Conservation (phyloP, 2,329 filamentous ascomycete genomes). For the Phyllosticta capitalensis region DNA sequence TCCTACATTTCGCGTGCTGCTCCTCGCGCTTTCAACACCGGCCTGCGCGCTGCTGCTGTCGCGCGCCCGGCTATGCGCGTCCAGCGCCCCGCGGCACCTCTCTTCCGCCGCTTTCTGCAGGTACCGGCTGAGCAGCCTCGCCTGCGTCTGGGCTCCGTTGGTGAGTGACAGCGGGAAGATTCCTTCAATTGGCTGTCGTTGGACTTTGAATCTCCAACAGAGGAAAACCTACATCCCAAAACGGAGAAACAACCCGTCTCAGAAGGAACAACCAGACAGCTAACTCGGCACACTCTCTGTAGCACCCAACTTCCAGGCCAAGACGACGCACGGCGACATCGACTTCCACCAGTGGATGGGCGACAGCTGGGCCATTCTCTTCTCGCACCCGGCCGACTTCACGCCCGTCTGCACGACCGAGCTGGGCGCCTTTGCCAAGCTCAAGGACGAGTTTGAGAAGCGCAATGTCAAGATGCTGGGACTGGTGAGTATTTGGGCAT, state of each 20-base stretch:
- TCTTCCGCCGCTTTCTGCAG: slow-evolving; percentile 29
- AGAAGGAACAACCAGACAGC: no score
- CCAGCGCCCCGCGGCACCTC: slow-evolving; percentile 20
- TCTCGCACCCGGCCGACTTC: slow-evolving; percentile 59
- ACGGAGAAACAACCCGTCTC: background rate
- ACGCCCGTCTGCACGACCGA: slow-evolving; percentile 55
- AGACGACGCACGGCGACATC: slow-evolving; percentile 56
- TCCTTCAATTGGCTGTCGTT: background rate
- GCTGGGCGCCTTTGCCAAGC: slow-evolving; percentile 53
- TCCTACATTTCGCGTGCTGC: slow-evolving; percentile 26
- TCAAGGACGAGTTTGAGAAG: slow-evolving; percentile 55
- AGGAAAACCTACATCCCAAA: background rate
- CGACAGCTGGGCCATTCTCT: slow-evolving; percentile 60
- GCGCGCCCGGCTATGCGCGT: slow-evolving; percentile 18
- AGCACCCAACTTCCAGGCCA: slow-evolving; percentile 60
- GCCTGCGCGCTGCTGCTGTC: slow-evolving; percentile 15
- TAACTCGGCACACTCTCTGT: no score
- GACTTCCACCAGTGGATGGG: slow-evolving; percentile 66
- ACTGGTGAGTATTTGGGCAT: slow-evolving; percentile 18
- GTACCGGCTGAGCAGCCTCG: slow-evolving; percentile 32
- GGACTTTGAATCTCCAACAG: no score
- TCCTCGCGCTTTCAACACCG: slow-evolving; percentile 24
- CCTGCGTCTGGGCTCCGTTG: slow-evolving; percentile 34
- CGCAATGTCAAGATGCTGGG: slow-evolving; percentile 54
- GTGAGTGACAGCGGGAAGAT: slow-evolving; percentile 13